phyloP scores from a whole-genome alignment of 768 basidiomycete species.

The Favolaschia claudopus region DNA sequence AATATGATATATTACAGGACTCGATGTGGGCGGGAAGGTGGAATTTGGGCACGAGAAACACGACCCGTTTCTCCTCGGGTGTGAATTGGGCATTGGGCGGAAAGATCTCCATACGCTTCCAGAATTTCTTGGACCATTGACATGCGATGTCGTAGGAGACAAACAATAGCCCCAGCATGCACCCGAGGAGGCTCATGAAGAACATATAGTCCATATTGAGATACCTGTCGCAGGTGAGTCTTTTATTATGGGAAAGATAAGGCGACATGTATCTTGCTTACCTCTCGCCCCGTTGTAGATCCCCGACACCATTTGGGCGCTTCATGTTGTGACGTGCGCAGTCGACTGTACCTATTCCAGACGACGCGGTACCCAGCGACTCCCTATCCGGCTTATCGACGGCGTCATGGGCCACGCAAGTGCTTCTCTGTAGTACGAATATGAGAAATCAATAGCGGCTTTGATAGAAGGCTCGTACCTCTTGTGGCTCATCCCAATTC shows the following conservation, averaged over 20 bases:
- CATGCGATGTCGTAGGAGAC: conserved; percentile 33
- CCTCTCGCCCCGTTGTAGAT: no score
- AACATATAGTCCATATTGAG: conserved; percentile 39
- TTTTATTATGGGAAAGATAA: no score
- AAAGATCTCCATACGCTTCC: conserved; percentile 19
- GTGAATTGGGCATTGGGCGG: conserved; percentile 2
- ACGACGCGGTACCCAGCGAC: neutral
- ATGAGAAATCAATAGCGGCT: neutral
- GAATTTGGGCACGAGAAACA: conserved; percentile 33
- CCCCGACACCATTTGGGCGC: no score
- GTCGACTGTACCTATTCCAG: conserved; percentile 18
- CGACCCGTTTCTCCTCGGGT: neutral
- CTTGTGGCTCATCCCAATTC: no score
- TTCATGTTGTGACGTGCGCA: conserved; percentile 20
- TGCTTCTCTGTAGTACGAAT: conserved; percentile 20
- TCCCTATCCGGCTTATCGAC: no score
- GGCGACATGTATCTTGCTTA: no score
- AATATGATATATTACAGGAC: conserved; percentile 19
- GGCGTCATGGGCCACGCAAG: conserved; percentile 19
- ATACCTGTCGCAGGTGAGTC: no score
- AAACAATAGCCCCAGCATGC: conserved; percentile 1
- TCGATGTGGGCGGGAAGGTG: conserved; percentile 30
- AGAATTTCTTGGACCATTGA: conserved; percentile 16
- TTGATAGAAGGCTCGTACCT: no score
- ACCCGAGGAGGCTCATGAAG: conserved; percentile 21